Evolutionary conservation across 2,329 filamentous ascomycete species (phyloP).

Genomic region (Fusarium marasasianum): DNA sequence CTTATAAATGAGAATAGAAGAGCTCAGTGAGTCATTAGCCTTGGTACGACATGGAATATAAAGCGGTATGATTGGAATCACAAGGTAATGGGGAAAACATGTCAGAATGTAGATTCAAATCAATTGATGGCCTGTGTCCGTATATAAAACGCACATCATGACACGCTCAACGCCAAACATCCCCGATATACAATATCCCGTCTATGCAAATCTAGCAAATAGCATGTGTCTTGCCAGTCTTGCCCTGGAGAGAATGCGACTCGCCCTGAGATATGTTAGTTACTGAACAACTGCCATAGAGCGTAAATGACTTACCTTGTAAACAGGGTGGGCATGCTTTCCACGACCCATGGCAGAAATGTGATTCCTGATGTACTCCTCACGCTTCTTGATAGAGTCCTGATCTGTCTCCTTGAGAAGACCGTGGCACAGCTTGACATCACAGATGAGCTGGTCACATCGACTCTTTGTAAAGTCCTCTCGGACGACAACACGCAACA

Average conservation of each 20-base stretch:
- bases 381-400: constrained; percentile 74
- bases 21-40: neutral
- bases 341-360: constrained; percentile 62
- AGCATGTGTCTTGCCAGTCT: constrained; percentile 89
- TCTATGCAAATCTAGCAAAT: constrained; percentile 69
- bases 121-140: constrained; percentile 25
- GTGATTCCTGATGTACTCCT: constrained; percentile 70
- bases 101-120: neutral
- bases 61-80: neutral
- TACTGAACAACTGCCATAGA: neutral
- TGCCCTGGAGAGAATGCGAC: constrained; percentile 87
- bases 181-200: neutral
- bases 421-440: constrained; percentile 80
- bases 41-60: neutral
- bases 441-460: constrained; percentile 79
- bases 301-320: constrained; percentile 53
- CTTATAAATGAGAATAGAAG: accelerated
- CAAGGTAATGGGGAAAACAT: neutral
- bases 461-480: constrained; percentile 89
- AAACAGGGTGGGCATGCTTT: constrained; percentile 59
- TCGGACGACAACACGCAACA: constrained; percentile 90
- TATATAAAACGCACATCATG: constrained; percentile 17
- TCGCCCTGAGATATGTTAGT: constrained; percentile 64
- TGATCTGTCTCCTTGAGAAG: constrained; percentile 79
- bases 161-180: constrained; percentile 35